These are phyloP conservation scores for Gracilaria domingensis DNA, from an alignment of 23 red algal species.

Conservation along the genomic window DNA sequence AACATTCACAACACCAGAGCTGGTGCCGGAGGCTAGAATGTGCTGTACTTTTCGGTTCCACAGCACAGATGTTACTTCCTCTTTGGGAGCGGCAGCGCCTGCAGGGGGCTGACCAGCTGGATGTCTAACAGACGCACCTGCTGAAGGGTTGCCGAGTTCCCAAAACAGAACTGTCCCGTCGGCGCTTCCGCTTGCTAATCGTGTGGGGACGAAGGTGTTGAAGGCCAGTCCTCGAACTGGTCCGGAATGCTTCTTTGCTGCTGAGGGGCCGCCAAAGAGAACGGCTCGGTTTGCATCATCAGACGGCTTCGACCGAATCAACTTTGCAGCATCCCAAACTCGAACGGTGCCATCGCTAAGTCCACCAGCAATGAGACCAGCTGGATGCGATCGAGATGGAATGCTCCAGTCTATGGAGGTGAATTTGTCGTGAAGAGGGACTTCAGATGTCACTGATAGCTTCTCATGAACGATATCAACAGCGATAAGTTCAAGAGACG, in stretches of 20 bases:
- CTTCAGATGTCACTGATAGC: slow-evolving; percentile 36
- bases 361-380: slow-evolving; percentile 79
- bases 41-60: slow-evolving; percentile 92
- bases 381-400: slow-evolving; percentile 54
- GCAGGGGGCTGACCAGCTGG: slow-evolving; percentile 46
- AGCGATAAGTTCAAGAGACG: slow-evolving; percentile 67
- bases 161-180: slow-evolving; percentile 89
- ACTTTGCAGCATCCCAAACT: slow-evolving; percentile 86
- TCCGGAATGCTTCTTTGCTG: slow-evolving; percentile 54
- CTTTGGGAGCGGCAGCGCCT: slow-evolving; percentile 31
- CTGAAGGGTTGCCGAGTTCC: slow-evolving; percentile 79
- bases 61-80: slow-evolving; percentile 71
- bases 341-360: slow-evolving; percentile 87
- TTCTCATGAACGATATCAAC: slow-evolving; percentile 62
- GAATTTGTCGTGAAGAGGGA: slow-evolving; percentile 55
- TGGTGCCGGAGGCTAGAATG: slow-evolving; percentile 80
- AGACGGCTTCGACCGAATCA: slow-evolving; percentile 51
- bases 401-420: slow-evolving; percentile 73
- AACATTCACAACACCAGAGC: slow-evolving; percentile 74
- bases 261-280: slow-evolving; percentile 59
- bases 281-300: slow-evolving; percentile 51
- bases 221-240: slow-evolving; percentile 77
- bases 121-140: slow-evolving; percentile 47
- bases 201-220: slow-evolving; percentile 73
- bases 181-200: slow-evolving; percentile 82